A percentile compares a stretch with the other conserved stretches of the same genome.
phyloP scores from a whole-genome alignment of 805 yeast genomes.

The Phaffomyces antillensis region DNA sequence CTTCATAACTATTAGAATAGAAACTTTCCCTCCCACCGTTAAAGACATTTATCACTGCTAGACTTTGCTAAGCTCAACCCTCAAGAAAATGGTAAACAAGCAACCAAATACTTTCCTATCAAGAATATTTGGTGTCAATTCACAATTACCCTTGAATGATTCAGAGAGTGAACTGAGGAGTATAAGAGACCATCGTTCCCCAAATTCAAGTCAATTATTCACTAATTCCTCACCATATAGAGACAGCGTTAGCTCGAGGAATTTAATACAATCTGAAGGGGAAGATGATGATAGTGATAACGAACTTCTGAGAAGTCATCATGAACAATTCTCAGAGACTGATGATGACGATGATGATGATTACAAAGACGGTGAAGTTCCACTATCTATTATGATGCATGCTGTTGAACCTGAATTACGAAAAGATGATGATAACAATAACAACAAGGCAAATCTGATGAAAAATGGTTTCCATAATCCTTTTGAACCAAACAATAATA shows the following conservation, averaged over 20 bases:
- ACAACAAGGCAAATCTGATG: too few species aligned
- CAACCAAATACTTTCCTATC: conserved; percentile 49
- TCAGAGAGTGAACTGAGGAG: conserved; percentile 19
- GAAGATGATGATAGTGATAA: conserved; percentile 9
- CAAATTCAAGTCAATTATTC: conserved; percentile 7
- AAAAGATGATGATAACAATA: too few species aligned
- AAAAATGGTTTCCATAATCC: background rate
- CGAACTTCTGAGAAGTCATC: background rate
- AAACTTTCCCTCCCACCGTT: background rate
- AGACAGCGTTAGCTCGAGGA: background rate
- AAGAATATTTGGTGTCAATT: conserved; percentile 49
- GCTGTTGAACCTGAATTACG: background rate
- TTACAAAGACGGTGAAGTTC: conserved; percentile 14
- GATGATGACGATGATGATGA: conserved; percentile 22
- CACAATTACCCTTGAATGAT: conserved; percentile 20
- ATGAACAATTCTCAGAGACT: conserved; percentile 1
- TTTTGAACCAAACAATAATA: background rate
- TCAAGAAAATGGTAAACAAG: conserved; percentile 8
- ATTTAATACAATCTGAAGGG: conserved; percentile 18
- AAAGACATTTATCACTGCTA: background rate
- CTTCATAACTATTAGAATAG: background rate
- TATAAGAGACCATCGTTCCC: conserved; percentile 9
- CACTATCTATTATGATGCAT: conserved; percentile 13
- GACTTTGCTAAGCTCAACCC: background rate
- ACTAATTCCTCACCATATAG: background rate